Conservation (phyloP, 1,284 basidiomycete species). For the Tilletia horrida region DNA sequence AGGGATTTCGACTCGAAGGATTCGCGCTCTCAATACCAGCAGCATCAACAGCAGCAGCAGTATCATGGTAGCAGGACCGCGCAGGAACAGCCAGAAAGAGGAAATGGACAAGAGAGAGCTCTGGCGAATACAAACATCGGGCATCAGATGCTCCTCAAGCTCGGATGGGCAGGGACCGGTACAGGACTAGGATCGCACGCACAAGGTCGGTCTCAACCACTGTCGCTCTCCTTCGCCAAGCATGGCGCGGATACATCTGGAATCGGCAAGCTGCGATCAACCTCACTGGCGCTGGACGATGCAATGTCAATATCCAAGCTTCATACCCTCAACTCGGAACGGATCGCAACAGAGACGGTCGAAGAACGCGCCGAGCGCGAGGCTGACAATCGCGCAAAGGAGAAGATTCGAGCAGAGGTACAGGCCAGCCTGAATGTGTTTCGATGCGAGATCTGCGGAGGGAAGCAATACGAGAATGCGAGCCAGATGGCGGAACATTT, state of each 20-base stretch:
- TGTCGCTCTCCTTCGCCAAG: conserved; percentile 6
- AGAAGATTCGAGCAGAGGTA: background rate
- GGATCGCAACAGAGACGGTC: background rate
- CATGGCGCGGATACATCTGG: conserved; percentile 9
- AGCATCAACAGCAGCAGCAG: no score
- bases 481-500: background rate
- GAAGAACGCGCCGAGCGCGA: background rate
- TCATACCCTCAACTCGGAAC: background rate
- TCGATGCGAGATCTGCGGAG: background rate
- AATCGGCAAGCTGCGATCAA: conserved; percentile 13
- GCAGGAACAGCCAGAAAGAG: background rate
- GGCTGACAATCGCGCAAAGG: background rate
- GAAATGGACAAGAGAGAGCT: background rate
- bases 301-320: background rate
- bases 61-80: no score
- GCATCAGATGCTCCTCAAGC: conserved; percentile 8
- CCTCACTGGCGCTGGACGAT: background rate
- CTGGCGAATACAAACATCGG: background rate
- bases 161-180: conserved; percentile 12
- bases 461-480: conserved; percentile 13
- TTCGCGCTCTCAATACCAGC: background rate
- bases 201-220: conserved; percentile 1
- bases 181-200: background rate
- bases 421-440: conserved; percentile 8
- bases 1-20: background rate